Percentiles rank a stretch among this genome's conserved stretches.
These are phyloP conservation scores for Solanum sitiens DNA, from an alignment of 257 asterid genomes.

Conservation along the genomic window DNA sequence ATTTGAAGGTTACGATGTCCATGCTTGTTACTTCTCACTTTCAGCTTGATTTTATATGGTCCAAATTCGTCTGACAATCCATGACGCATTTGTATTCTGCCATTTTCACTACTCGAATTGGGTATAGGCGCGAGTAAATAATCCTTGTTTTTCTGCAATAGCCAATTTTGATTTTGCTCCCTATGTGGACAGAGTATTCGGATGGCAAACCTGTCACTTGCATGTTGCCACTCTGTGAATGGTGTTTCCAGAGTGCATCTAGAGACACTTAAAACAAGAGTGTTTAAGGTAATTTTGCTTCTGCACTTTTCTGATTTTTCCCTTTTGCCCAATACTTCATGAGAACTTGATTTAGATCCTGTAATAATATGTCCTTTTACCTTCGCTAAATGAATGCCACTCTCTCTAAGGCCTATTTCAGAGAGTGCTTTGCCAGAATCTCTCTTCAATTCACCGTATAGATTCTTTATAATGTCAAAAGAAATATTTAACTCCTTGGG, in stretches of 20 bases:
- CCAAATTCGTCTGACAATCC: neutral
- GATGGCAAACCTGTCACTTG: slow-evolving; percentile 43
- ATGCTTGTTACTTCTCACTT: neutral
- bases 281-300: slow-evolving; percentile 28
- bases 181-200: slow-evolving; percentile 21
- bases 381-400: neutral
- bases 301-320: neutral
- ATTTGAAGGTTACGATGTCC: neutral
- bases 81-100: neutral
- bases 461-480: neutral
- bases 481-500: neutral
- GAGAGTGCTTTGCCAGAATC: neutral
- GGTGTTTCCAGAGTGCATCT: slow-evolving; percentile 40
- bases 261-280: slow-evolving; percentile 25
- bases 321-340: neutral
- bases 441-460: neutral
- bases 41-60: neutral
- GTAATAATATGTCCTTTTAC: neutral
- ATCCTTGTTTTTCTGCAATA: neutral
- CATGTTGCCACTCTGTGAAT: slow-evolving; percentile 40
- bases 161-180: neutral
- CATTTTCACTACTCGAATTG: neutral
- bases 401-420: neutral
- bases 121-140: neutral
- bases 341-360: neutral